A percentile compares a stretch with the other conserved stretches of the same genome.
Conservation (phyloP, 352 stramenopile genomes). For the Globisporangium cederbergense region DNA sequence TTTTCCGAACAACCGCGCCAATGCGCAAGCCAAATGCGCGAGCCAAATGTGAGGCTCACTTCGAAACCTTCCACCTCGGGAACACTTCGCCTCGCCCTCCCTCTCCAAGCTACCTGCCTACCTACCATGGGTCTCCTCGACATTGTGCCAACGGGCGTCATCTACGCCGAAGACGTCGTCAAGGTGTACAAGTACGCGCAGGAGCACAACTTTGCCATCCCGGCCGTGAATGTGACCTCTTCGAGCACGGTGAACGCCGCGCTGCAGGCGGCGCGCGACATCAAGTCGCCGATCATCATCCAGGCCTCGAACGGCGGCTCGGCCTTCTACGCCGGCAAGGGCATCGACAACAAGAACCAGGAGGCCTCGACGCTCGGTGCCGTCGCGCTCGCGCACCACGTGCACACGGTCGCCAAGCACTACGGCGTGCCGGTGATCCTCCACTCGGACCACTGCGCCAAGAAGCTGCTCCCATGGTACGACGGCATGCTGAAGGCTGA, state of each 20-base stretch:
- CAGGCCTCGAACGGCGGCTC: slow-evolving; percentile 97
- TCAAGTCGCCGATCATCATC: slow-evolving; percentile 97
- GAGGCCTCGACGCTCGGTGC: slow-evolving; percentile 70
- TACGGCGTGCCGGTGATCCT: slow-evolving; percentile 97
- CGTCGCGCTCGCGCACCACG: slow-evolving; percentile 94
- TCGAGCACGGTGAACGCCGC: slow-evolving; percentile 95
- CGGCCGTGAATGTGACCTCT: slow-evolving; percentile 96
- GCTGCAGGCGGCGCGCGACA: slow-evolving; percentile 95
- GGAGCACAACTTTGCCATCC: slow-evolving; percentile 95
- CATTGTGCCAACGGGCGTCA: slow-evolving; percentile 80
- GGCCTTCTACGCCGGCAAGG: slow-evolving; percentile 97
- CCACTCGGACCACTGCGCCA: slow-evolving; percentile 99
- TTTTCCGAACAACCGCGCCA: too few species aligned
- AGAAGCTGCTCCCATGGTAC: slow-evolving; percentile 98
- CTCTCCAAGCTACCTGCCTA: slow-evolving; percentile 8
- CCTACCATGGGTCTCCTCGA: slow-evolving; percentile 78
- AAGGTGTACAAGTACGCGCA: slow-evolving; percentile 93
- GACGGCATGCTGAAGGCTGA: slow-evolving; percentile 95
- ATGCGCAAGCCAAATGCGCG: background rate
- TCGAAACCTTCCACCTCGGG: slow-evolving; percentile 18
- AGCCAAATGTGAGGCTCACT: slow-evolving; percentile 7
- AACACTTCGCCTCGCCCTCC: slow-evolving; percentile 10
- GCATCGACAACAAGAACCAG: slow-evolving; percentile 94
- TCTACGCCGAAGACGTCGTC: slow-evolving; percentile 86
- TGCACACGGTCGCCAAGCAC: slow-evolving; percentile 94